Conservation (phyloP, 805 yeast species). For the Sugiyamaella boreocaroliniensis region DNA sequence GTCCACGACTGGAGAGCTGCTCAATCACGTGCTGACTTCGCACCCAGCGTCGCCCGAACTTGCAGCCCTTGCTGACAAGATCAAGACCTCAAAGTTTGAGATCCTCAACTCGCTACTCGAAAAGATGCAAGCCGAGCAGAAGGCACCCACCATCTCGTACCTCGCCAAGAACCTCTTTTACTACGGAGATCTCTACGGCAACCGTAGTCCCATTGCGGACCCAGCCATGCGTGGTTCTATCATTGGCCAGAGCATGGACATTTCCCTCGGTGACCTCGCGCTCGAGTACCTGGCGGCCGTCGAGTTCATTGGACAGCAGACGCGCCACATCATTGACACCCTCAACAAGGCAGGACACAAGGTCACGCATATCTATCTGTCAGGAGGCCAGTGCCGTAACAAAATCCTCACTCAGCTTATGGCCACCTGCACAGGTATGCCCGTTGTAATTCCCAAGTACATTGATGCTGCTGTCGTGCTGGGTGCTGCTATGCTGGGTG, state of each 20-base stretch:
- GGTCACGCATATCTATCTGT: conserved; percentile 71
- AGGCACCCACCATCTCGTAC: conserved; percentile 65
- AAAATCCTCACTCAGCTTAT: conserved; percentile 79
- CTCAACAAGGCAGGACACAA: conserved; percentile 77
- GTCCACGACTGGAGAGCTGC: conserved; percentile 89
- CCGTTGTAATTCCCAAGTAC: conserved; percentile 87
- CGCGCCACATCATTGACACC: conserved; percentile 85
- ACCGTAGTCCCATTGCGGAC: conserved; percentile 96
- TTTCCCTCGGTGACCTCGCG: conserved; percentile 77
- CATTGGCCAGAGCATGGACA: conserved; percentile 89
- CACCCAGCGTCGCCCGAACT: conserved; percentile 85
- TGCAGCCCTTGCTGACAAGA: conserved; percentile 54
- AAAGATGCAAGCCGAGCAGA: conserved; percentile 48
- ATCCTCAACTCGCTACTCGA: conserved; percentile 72
- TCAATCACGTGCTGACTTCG: conserved; percentile 78
- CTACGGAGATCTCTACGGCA: conserved; percentile 96
- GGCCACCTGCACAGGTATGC: conserved; percentile 89
- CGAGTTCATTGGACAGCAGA: conserved; percentile 96
- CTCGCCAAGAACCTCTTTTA: conserved; percentile 81
- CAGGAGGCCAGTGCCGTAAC: conserved; percentile 96
- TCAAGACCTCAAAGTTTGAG: conserved; percentile 68
- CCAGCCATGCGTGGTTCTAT: conserved; percentile 87
- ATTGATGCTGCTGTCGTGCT: conserved; percentile 96
- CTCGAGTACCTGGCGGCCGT: conserved; percentile 85
- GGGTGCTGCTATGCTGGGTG: conserved; percentile 92